Percentiles rank a stretch among this genome's conserved stretches.
Conservation (phyloP, 352 stramenopile genomes). For the Phytophthora crassamura region DNA sequence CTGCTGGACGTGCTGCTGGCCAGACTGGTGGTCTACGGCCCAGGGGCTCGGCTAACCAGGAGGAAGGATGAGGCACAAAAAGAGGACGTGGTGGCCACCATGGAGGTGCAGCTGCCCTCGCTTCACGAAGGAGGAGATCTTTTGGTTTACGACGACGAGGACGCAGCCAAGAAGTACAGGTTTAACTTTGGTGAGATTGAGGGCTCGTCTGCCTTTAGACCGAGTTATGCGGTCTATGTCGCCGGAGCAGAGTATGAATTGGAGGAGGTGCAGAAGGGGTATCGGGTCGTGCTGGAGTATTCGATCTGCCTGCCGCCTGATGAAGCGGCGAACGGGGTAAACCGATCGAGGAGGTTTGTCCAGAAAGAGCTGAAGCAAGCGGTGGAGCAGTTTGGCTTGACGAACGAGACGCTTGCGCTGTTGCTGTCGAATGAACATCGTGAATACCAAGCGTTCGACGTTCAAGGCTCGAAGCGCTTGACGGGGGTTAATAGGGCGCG, state of each 20-base stretch:
- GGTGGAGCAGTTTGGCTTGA: background rate
- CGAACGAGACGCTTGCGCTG: constrained; percentile 13
- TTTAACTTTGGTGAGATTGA: constrained; percentile 6
- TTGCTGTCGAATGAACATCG: background rate
- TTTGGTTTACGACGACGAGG: constrained; percentile 13
- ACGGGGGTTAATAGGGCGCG: background rate
- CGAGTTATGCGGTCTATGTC: constrained; percentile 12
- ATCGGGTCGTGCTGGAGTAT: constrained; percentile 8
- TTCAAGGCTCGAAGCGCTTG: background rate
- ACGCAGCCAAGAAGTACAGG: background rate
- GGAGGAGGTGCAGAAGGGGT: constrained; percentile 15
- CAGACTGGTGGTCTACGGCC: constrained; percentile 7
- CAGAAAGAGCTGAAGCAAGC: constrained; percentile 4
- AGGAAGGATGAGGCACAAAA: background rate
- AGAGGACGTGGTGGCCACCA: background rate
- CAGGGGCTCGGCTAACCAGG: background rate
- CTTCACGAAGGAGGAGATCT: constrained; percentile 7
- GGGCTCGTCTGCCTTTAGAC: background rate
- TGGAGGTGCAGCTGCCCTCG: constrained; percentile 19
- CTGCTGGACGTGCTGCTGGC: constrained; percentile 8
- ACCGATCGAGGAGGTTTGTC: constrained; percentile 5
- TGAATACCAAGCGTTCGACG: background rate
- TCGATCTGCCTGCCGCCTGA: constrained; percentile 2
- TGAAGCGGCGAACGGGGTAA: background rate
- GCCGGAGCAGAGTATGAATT: constrained; percentile 8